Evolutionary conservation across 2,329 filamentous ascomycete species (phyloP), one percentile per base, ranked within the genome.

Genomic region (Clonostachys sp.): DNA sequence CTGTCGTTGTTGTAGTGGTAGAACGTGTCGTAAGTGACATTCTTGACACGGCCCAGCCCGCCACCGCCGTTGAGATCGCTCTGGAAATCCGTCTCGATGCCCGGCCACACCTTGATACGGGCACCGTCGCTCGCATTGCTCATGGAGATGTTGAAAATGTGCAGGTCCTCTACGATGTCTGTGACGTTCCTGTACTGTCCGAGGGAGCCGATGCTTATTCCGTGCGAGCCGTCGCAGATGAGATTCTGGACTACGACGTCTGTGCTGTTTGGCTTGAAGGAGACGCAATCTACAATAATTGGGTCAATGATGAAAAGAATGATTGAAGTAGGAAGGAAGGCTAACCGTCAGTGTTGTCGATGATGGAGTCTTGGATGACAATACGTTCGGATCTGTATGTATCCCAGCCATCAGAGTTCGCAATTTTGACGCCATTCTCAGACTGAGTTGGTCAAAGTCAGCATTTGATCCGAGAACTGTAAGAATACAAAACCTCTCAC

Each of bases 251-350:
- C 77, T 5, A 88, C 62, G 8, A 88, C 78, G 52, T 86, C 76
- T 40, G 83, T 87, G 55, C 77, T 83, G 61, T 88, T 89, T 16
- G 84, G 84, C 64, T 89, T 89, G 74, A 89, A 88, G 1, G 83
- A 83, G 12, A 89, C 81, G 50, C 86, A 89, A 59, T 89, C 78
- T 17, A 8, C 12, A 16, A 20, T 16, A 24, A 13, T 42, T 8
- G 8, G 6, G 13, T 14, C 20, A 14, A 24, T 16, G 16, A 5
- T 18, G 4, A 18, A 20, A 10, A 10, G 3, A 8, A 10, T 4
- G 10, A 30, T 30, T 30, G 24, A 30, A 10, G 8, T 30, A 30
- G 24, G 24, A 30, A 9, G 41, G 10, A 18, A n/a, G 16, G 30
- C 10, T 30, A 8, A 44, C 42, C 78, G 58, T 87, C 84, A 34